Evolutionary conservation across 768 basidiomycete species (phyloP).

Genomic region (Termitomyces titanicus): DNA sequence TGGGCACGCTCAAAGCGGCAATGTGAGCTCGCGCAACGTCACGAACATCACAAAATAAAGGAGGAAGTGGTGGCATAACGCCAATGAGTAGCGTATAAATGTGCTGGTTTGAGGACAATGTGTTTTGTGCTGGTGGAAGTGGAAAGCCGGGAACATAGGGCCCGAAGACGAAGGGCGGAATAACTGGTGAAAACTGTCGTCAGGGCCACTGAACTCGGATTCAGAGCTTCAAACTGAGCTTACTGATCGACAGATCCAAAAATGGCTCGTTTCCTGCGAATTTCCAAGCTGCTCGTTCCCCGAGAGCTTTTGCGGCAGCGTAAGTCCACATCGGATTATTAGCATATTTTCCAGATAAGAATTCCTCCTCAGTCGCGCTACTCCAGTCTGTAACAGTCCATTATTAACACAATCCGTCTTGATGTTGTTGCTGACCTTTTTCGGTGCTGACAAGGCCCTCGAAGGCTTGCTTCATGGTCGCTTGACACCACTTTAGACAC

Average conservation of each 20-base stretch:
- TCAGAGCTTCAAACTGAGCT: slow-evolving; percentile 7
- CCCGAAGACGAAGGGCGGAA: slow-evolving; percentile 30
- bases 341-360: slow-evolving; percentile 14
- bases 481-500: neutral
- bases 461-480: slow-evolving; percentile 14
- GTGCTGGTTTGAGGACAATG: slow-evolving; percentile 21
- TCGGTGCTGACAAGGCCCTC: slow-evolving; percentile 18
- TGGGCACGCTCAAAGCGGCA: slow-evolving; percentile 21
- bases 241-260: slow-evolving; percentile 31
- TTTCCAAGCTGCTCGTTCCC: slow-evolving; percentile 37
- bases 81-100: slow-evolving; percentile 25
- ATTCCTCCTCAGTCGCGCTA: slow-evolving; percentile 24
- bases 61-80: slow-evolving; percentile 18
- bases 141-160: slow-evolving; percentile 24
- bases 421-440: slow-evolving; percentile 15
- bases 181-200: slow-evolving; percentile 17
- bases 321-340: slow-evolving; percentile 24
- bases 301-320: slow-evolving; percentile 31
- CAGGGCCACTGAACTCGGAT: neutral
- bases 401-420: neutral
- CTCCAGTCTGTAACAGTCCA: slow-evolving; percentile 28
- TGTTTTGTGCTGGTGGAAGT: slow-evolving; percentile 11
- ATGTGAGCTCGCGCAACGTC: slow-evolving; percentile 30
- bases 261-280: slow-evolving; percentile 33
- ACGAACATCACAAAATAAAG: slow-evolving; percentile 25